Conservation (phyloP, 225 moss, liverwort and hornwort genomes). For the Marchantia paleacea region DNA sequence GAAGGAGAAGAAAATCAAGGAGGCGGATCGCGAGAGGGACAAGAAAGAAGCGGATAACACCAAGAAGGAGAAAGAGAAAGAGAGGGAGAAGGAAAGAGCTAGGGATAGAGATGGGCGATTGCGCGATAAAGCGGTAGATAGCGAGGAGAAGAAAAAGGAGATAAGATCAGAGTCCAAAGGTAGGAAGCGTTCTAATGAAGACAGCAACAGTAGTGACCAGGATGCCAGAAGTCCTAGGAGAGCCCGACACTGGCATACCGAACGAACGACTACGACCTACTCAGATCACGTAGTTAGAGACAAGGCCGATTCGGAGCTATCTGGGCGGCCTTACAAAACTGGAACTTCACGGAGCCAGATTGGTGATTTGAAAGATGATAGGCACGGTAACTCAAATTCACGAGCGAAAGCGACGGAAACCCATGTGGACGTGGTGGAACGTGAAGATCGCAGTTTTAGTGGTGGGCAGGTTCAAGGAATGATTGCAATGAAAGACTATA, state of each 20-base stretch:
- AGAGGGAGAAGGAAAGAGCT: constrained; percentile 23
- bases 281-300: constrained; percentile 12
- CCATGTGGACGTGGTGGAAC: constrained; percentile 11
- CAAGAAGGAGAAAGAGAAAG: constrained; percentile 24
- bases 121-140: constrained; percentile 21
- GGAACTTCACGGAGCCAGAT: constrained; percentile 21
- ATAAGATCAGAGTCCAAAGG: constrained; percentile 27
- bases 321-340: constrained; percentile 18
- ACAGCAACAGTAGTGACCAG: constrained; percentile 30
- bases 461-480: constrained; percentile 9
- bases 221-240: constrained; percentile 39
- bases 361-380: constrained; percentile 21
- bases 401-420: constrained; percentile 14
- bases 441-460: constrained; percentile 9
- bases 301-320: constrained; percentile 20
- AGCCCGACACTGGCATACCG: constrained; percentile 21
- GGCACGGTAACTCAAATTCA: neutral
- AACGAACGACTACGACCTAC: neutral
- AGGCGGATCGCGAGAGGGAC: constrained; percentile 26
- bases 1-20: constrained; percentile 26
- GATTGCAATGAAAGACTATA: constrained; percentile 18
- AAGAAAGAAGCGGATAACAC: constrained; percentile 17
- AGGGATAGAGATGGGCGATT: constrained; percentile 26
- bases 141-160: constrained; percentile 19
- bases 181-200: constrained; percentile 37